These are phyloP conservation scores for Penicillium sumatraense DNA, from an alignment of 2,329 filamentous ascomycete genomes.

Conservation along the genomic window DNA sequence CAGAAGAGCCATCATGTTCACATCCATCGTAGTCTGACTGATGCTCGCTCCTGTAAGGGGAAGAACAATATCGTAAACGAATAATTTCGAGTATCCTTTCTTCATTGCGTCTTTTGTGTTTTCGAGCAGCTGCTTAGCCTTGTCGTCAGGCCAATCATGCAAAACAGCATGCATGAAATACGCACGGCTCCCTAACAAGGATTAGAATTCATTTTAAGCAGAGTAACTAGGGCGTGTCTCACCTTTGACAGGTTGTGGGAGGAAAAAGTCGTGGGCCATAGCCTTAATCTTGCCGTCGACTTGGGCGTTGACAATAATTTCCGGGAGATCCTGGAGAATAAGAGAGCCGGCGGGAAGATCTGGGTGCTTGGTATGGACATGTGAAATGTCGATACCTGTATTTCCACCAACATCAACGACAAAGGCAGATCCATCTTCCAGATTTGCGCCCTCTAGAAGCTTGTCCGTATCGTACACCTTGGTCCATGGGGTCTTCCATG, in stretches of 20 bases:
- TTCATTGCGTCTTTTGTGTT: constrained; percentile 41
- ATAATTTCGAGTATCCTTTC: constrained; percentile 43
- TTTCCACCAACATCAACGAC: constrained; percentile 49
- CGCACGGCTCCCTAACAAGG: constrained; percentile 35
- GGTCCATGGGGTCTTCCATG: constrained; percentile 41
- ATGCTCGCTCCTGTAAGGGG: constrained; percentile 38
- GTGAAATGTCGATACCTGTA: constrained; percentile 42
- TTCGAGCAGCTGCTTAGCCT: constrained; percentile 35
- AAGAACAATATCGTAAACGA: constrained; percentile 47
- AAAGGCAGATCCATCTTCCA: constrained; percentile 26
- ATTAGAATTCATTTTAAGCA: not conserved
- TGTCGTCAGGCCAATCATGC: constrained; percentile 49
- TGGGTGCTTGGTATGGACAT: constrained; percentile 37
- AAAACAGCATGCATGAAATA: constrained; percentile 51
- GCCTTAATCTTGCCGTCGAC: constrained; percentile 29
- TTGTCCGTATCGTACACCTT: constrained; percentile 33
- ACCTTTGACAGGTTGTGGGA: constrained; percentile 33
- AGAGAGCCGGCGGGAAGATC: constrained; percentile 36
- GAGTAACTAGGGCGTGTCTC: not conserved
- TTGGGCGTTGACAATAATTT: constrained; percentile 35
- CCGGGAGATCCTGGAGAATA: constrained; percentile 46
- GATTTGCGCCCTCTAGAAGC: constrained; percentile 24
- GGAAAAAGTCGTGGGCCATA: constrained; percentile 34
- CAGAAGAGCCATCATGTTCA: constrained; percentile 52
- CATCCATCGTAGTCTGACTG: constrained; percentile 39